Base-by-base conservation (phyloP, 805 yeast species). In the Starmerella floricola region DNA sequence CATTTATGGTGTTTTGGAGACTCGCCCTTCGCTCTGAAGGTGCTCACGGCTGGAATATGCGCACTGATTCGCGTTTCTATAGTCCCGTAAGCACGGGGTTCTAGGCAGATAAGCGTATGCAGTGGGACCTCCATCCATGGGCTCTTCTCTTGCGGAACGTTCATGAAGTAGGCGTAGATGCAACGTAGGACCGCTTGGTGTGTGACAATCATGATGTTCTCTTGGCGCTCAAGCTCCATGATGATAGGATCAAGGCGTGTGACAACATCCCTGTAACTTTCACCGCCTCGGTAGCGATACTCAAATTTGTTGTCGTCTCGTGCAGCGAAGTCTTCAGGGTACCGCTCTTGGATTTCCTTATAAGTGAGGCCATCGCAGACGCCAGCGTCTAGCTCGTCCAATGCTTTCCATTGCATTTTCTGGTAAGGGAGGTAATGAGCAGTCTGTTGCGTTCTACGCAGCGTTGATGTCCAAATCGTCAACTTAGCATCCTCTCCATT, bases 61-160 rank as follows among this genome's bases (percentile, higher is more conserved):
- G 97, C 98, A 54, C 85, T 85, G 45, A 91, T 83, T 53, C 93
- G 71, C 16, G 88, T 80, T 15, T 87, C 97, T 33, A 78, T 63
- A 0, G 98, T 87, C 38, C 78, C 79, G 56, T 84, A 87, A 0
- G 98, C 95, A 44, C 94, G 71, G n/a, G 96, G 95, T 60, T 91
- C 97, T 49, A 91, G 67, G 58, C 85, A 81, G 55, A 91, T 91
- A 59, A 91, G 66, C 0, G 98, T 91, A 59, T 91, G 99, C 54
- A 91, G 67, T 5, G 99, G 99, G 45, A 91, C 93, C 31, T 93
- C 84, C 95, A 91, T 86, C 98, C 98, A 91, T 4, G 99, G 99
- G 45, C 87, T 75, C 60, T 85, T 88, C 55, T 88, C 95, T 61
- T 88, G 97, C 4, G 96, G 95, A 16, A 91, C 94, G 59, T 91